Evolutionary conservation across 2,329 filamentous ascomycete species (phyloP), one percentile per base, ranked within the genome.

Genomic region (Exophiala spinifera): DNA sequence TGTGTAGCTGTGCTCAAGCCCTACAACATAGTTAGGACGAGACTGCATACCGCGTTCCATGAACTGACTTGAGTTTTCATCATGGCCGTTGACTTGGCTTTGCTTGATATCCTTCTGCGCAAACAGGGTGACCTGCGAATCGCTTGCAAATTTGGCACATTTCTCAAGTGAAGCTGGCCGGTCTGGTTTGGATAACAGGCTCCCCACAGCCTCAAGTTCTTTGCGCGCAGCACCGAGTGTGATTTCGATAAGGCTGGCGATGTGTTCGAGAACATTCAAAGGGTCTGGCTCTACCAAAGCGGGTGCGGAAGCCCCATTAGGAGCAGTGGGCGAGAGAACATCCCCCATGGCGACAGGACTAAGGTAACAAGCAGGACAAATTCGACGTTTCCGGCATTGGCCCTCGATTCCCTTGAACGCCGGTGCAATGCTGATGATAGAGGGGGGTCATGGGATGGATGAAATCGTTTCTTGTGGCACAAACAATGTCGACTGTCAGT

Each of bases 71-170:
- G 61, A 54, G 37, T 50, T 48, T 73, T 70, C 53, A 75, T 52
- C 53, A 44, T 62, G 60, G 40, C 63, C 63, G 49, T 65, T 65
- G 40, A 61, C 56, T 49, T 53, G 21, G 39, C 59, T 52, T 47
- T 62, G 55, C 39, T 50, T 57, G 10, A 54, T 69, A 68, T 92
- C 89, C 74, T 96, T 96, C 69, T 94, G 88, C 60, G 96, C 86
- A 73, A 97, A 97, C 60, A 99, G 78, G 51, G 88, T 57, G 59
- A 87, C 85, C 74, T 96, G 90, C 55, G 87, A 80, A 73, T 99
- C 95, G 58, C 85, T 84, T 55, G 91, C 91, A 73, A 97, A 97
- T 65, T 91, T 87, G 63, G 85, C 84, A 72, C 92, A 96, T 75
- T 90, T 83, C 69, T 91, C 85, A 53, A 95, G 75, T 5, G 94